phyloP scores from a whole-genome alignment of 768 basidiomycete species.

The Calvatia gigantea region DNA sequence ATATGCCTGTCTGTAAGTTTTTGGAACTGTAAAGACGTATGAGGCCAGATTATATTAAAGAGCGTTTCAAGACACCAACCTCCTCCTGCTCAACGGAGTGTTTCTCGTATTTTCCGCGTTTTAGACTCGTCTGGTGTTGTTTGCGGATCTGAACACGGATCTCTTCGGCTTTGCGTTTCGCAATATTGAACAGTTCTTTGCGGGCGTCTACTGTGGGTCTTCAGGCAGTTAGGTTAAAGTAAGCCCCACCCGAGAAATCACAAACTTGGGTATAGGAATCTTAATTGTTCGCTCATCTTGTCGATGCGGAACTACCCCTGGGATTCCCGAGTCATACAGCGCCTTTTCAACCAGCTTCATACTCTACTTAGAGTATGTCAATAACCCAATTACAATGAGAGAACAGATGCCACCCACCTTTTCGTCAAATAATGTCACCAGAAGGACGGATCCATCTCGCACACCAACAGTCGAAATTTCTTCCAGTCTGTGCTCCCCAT shows the following conservation, averaged over 20 bases:
- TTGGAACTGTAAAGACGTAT: constrained; percentile 53
- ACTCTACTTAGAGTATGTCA: constrained; percentile 48
- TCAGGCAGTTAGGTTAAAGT: background rate
- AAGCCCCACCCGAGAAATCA: too few relatives aligned
- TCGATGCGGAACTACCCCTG: constrained; percentile 68
- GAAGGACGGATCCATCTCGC: constrained; percentile 66
- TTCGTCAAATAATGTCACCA: constrained; percentile 79
- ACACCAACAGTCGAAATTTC: constrained; percentile 81
- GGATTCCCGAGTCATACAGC: constrained; percentile 71
- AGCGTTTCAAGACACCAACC: constrained; percentile 34
- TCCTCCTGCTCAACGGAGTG: constrained; percentile 69
- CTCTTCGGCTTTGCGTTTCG: constrained; percentile 69
- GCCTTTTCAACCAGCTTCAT: constrained; percentile 74
- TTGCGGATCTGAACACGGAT: constrained; percentile 73
- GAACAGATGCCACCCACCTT: constrained; percentile 42
- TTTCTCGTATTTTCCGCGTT: constrained; percentile 67
- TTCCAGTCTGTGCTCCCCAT: constrained; percentile 45
- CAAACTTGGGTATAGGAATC: constrained; percentile 78
- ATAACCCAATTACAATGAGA: constrained; percentile 9
- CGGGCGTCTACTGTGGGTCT: constrained; percentile 81
- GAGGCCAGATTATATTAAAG: background rate
- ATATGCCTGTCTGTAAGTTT: constrained; percentile 63
- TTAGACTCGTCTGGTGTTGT: constrained; percentile 61
- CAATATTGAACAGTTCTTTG: constrained; percentile 47
- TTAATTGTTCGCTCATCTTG: constrained; percentile 70